These are phyloP conservation scores for Pseudovirgaria hyperparasitica DNA, from an alignment of 2,329 filamentous ascomycete species.

Conservation along the genomic window DNA sequence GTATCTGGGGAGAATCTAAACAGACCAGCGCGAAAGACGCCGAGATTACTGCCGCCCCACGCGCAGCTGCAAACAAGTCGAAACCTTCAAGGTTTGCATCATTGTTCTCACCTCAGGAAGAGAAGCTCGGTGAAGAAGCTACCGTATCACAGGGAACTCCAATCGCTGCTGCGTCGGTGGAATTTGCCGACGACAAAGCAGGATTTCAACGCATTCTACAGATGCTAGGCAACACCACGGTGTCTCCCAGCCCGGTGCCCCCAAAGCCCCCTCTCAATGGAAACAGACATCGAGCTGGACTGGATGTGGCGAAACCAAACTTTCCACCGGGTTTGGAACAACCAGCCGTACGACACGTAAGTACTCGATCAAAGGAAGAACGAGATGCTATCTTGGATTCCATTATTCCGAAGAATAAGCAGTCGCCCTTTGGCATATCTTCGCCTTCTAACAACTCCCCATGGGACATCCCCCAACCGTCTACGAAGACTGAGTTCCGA, in stretches of 20 bases:
- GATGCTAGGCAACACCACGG: conserved; percentile 51
- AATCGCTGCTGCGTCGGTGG: conserved; percentile 12
- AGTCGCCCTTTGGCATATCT: conserved; percentile 18
- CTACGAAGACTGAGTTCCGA: background rate
- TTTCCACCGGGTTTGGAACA: conserved; percentile 16
- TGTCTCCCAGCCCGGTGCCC: conserved; percentile 8
- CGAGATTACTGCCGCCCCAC: conserved; percentile 17
- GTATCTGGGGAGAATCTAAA: conserved; percentile 41
- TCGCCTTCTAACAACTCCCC: conserved; percentile 21
- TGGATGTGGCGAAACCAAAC: conserved; percentile 20
- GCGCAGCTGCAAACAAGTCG: conserved; percentile 37
- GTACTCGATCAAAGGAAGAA: conserved; percentile 17
- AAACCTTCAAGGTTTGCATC: conserved; percentile 81
- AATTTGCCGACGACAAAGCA: conserved; percentile 58
- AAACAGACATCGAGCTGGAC: conserved; percentile 15
- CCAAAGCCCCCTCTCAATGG: conserved; percentile 15
- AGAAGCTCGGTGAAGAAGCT: conserved; percentile 12
- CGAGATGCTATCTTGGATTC: conserved; percentile 20
- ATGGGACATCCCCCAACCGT: conserved; percentile 9
- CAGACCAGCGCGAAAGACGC: conserved; percentile 21
- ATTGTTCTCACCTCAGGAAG: conserved; percentile 41
- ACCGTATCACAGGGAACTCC: conserved; percentile 8
- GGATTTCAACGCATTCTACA: conserved; percentile 73
- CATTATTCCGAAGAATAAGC: conserved; percentile 19
- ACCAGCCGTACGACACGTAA: conserved; percentile 13